Evolutionary conservation across 2,329 filamentous ascomycete genomes (phyloP).

Genomic region (Xylaria arbuscula): DNA sequence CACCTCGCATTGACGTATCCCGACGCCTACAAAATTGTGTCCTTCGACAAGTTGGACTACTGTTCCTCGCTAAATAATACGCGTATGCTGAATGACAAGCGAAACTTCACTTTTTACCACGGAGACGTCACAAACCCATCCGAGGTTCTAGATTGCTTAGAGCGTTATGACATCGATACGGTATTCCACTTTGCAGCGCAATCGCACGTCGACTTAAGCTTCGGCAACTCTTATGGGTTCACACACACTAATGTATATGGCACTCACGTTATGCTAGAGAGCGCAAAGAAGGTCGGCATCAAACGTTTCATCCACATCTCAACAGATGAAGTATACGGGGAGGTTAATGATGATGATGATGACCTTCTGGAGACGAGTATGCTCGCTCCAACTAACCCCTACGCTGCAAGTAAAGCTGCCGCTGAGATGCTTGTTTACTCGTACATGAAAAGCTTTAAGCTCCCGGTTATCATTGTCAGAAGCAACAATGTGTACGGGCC

Average conservation of each 20-base stretch:
- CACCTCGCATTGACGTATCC: constrained; percentile 81
- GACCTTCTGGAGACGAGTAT: constrained; percentile 79
- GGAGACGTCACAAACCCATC: constrained; percentile 79
- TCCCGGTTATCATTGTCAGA: constrained; percentile 82
- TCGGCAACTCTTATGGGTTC: constrained; percentile 84
- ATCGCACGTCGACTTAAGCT: constrained; percentile 84
- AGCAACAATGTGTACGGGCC: constrained; percentile 90
- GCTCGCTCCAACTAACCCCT: constrained; percentile 83
- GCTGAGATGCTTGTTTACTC: constrained; percentile 89
- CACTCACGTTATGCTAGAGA: constrained; percentile 84
- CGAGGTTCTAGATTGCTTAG: constrained; percentile 76
- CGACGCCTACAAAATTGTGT: constrained; percentile 79
- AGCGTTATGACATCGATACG: constrained; percentile 79
- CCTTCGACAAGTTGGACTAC: constrained; percentile 87
- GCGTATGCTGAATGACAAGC: constrained; percentile 70
- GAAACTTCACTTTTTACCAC: constrained; percentile 83
- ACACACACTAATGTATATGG: constrained; percentile 85
- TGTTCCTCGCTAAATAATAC: constrained; percentile 86
- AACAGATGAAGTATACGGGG: constrained; percentile 87
- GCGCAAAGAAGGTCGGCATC: constrained; percentile 76
- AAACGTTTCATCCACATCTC: constrained; percentile 83
- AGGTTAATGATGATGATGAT: constrained; percentile 77
- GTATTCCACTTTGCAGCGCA: constrained; percentile 89
- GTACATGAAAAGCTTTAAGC: constrained; percentile 85
- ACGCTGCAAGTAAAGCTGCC: constrained; percentile 82